phyloP scores from a whole-genome alignment of 2,329 filamentous ascomycete species.

The Rosellinia necatrix region DNA sequence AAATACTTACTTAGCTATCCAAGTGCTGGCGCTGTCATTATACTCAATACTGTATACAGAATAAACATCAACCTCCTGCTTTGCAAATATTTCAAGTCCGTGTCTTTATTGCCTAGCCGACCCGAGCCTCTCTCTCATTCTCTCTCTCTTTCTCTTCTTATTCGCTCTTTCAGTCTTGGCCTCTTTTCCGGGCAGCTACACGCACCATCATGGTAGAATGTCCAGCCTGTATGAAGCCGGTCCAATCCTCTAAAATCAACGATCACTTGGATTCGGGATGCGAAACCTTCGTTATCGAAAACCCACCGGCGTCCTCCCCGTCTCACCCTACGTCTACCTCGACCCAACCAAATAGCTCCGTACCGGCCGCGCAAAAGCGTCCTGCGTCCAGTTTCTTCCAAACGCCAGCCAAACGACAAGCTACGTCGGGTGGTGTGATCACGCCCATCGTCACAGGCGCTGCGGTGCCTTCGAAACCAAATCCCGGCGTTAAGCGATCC shows the following conservation, averaged over 20 bases:
- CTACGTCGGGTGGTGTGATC: slow-evolving; percentile 41
- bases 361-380: slow-evolving; percentile 55
- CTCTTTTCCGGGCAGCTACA: neutral
- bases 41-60: neutral
- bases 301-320: slow-evolving; percentile 40
- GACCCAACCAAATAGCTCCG: slow-evolving; percentile 42
- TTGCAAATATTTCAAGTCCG: neutral
- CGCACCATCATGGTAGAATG: slow-evolving; percentile 64
- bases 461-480: slow-evolving; percentile 35
- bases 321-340: slow-evolving; percentile 42
- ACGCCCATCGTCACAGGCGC: slow-evolving; percentile 44
- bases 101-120: neutral
- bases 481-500: slow-evolving; percentile 53
- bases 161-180: neutral
- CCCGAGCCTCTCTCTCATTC: neutral
- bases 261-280: slow-evolving; percentile 88
- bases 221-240: slow-evolving; percentile 77
- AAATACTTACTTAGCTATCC: slow-evolving; percentile 10
- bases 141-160: neutral
- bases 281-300: slow-evolving; percentile 65
- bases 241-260: slow-evolving; percentile 80
- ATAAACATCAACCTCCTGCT: neutral
- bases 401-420: slow-evolving; percentile 63
- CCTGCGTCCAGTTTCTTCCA: slow-evolving; percentile 65
- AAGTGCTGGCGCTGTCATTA: neutral